Base-by-base conservation (phyloP, 805 yeast species). In the Pachysolen tannophilus region DNA sequence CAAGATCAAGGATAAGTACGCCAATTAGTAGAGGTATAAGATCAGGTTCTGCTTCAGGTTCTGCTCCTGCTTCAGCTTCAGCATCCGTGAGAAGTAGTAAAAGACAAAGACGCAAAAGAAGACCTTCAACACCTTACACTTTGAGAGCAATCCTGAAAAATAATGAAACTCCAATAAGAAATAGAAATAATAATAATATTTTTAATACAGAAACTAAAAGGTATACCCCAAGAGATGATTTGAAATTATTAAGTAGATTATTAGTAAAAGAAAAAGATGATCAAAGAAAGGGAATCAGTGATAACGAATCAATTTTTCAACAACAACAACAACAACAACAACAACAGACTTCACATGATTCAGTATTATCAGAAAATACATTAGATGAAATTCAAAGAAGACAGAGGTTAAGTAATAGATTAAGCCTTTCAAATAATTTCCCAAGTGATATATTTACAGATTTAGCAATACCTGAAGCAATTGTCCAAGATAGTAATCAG, bases 171-270 rank as follows among this genome's bases (percentile, higher is more conserved):
- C 61, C 60, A 8, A 16, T 25, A n/a, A 23, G 42, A 31, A 16
- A 13, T n/a, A 29, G 27, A 11, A 15, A 10, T 13, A 6, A n/a
- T 5, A 20, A 25, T 17, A 26, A n/a, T 7, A 13, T 13, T 8
- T n/a, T n/a, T n/a, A n/a, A n/a, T n/a, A n/a, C 38, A 11, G 42
- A 38, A 18, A 35, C 38, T 11, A 43, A 39, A 17, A 34, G 55
- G 9, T 59, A 58, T 28, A 53, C 61, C 6, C 63, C 64, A 2
- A 31, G 51, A 9, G 43, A 41, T 13, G 64, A 59, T 35, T 41
- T 59, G 30, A 25, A 47, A 41, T 15, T 46, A 30, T 40, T 59
- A 10, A 60, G 60, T 6, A 44, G 53, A 36, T 38, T 59, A n/a
- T 43, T 58, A 11, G 43, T 50, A 4, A 26, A 37, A 17, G 55